Evolutionary conservation across 192 early-diverging fungal species (phyloP).

Genomic region (Coemansia sp.): DNA sequence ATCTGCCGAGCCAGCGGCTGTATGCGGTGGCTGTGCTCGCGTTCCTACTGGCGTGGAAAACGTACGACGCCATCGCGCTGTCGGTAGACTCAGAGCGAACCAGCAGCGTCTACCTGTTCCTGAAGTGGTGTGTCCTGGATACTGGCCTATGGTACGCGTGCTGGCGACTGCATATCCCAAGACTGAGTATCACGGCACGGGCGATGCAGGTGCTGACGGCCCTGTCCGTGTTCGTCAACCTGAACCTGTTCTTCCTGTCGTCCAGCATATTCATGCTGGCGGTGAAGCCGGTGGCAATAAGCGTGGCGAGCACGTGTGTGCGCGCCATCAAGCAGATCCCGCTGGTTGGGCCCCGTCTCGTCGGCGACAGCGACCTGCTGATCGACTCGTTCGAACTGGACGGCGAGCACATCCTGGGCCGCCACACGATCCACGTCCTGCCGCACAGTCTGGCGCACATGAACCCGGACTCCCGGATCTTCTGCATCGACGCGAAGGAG

Average conservation of each 20-base stretch:
- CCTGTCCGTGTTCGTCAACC: slow-evolving; percentile 26
- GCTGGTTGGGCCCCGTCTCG: slow-evolving; percentile 37
- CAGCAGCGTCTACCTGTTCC: slow-evolving; percentile 32
- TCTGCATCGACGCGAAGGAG: slow-evolving; percentile 33
- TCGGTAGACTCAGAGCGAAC: slow-evolving; percentile 15
- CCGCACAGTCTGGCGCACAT: slow-evolving; percentile 53
- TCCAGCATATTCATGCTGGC: slow-evolving; percentile 42
- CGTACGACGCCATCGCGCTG: slow-evolving; percentile 30
- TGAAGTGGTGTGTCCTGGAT: slow-evolving; percentile 47
- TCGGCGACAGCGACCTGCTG: slow-evolving; percentile 53
- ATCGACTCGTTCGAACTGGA: slow-evolving; percentile 49
- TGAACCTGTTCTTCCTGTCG: slow-evolving; percentile 43
- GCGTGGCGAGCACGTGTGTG: slow-evolving; percentile 41
- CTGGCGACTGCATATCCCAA: slow-evolving; percentile 38
- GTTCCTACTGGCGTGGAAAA: slow-evolving; percentile 39
- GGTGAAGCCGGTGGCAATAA: slow-evolving; percentile 35
- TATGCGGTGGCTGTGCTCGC: slow-evolving; percentile 29
- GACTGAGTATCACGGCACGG: slow-evolving; percentile 13
- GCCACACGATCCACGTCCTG: slow-evolving; percentile 54
- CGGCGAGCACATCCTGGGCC: slow-evolving; percentile 51
- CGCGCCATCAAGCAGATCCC: slow-evolving; percentile 39
- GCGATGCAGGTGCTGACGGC: slow-evolving; percentile 18
- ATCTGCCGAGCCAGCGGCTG: slow-evolving; percentile 47
- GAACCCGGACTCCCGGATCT: slow-evolving; percentile 29
- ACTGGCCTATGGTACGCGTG: slow-evolving; percentile 25